These are phyloP conservation scores for Pouteria glomerata DNA, from an alignment of 148 eudicot genomes.

Conservation along the genomic window DNA sequence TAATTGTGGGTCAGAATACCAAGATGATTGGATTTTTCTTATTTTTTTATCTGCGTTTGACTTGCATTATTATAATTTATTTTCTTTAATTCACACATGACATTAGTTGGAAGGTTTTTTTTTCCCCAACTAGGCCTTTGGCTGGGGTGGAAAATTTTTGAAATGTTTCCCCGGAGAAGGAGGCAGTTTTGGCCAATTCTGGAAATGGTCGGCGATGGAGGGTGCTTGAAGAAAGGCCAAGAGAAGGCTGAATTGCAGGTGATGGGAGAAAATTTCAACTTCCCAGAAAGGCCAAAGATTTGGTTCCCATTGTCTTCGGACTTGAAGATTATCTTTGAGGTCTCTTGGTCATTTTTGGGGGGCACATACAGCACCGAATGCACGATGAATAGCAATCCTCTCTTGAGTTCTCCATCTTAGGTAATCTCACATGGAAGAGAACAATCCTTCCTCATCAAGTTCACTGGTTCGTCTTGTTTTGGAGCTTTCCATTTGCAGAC, in stretches of 20 bases:
- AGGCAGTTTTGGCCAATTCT: neutral
- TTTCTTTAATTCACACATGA: too few relatives aligned
- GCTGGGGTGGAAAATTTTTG: slow-evolving; percentile 4
- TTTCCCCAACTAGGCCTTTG: neutral
- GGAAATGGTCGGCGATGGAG: neutral
- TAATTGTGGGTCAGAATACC: too few relatives aligned
- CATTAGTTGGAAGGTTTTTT: too few relatives aligned
- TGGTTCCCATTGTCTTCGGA: slow-evolving; percentile 14
- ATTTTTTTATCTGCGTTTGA: too few relatives aligned
- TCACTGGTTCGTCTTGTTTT: slow-evolving; percentile 1
- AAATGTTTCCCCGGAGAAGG: slow-evolving; percentile 8
- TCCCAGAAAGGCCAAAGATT: slow-evolving; percentile 15
- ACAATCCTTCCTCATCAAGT: slow-evolving; percentile 13
- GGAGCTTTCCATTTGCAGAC: slow-evolving; percentile 1
- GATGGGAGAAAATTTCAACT: slow-evolving; percentile 23
- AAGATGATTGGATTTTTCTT: too few relatives aligned
- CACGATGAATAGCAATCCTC: slow-evolving; percentile 35
- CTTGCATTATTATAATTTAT: too few relatives aligned
- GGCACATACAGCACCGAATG: slow-evolving; percentile 24
- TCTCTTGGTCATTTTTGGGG: slow-evolving; percentile 18
- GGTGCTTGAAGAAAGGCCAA: slow-evolving; percentile 23
- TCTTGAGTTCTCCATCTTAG: slow-evolving; percentile 8
- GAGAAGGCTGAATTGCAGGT: slow-evolving; percentile 31
- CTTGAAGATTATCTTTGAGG: slow-evolving; percentile 19
- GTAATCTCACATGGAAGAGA: slow-evolving; percentile 15